Base-by-base conservation (phyloP, 208 protist genomes). In the Trypanosoma melophagium region DNA sequence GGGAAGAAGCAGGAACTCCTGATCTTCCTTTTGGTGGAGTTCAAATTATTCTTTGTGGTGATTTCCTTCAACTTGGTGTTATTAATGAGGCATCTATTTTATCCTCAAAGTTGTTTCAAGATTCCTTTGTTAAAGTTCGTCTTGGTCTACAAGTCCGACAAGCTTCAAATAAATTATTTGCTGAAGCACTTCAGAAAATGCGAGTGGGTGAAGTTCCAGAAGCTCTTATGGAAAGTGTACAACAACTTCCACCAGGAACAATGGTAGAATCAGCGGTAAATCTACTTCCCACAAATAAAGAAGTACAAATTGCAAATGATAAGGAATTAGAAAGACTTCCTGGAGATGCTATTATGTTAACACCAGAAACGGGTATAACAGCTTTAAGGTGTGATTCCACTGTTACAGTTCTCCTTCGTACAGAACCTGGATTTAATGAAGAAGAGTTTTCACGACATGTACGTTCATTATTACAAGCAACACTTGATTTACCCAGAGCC, bases 31-130 rank as follows among this genome's bases (percentile, higher is more conserved):
- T 97, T 75, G 94, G 94, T 25, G 94, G 94, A 8, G 81, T 97
- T 42, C 94, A 97, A 73, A 86, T 97, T 61, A 96, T 97, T 57
- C 77, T 97, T 52, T 96, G 90, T 66, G 94, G 94, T 19, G 94
- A 97, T 66, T 97, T 97, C 69, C 80, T 97, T 5, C 92, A 97
- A 77, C 84, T 97, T 28, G 90, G 87, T 52, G 87, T 86, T 60
- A 92, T 96, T 74, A 88, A 94, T 69, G 88, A 96, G 49, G 60
- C 73, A 13, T 88, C 84, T 16, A 69, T 96, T 40, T 88, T 96
- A n/a, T 62, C 67, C 55, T 94, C 84, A 0, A 38, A 19, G 1
- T 35, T 91, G 8, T 96, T 96, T 73, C 74, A 79, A 38, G 75
- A 84, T 24, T 81, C 74, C 66, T 93, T 96, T 65, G 86, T 96